Evolutionary conservation across 2,329 filamentous ascomycete species (phyloP), one percentile per base, ranked within the genome.

Genomic region (Pyrenochaeta sp.): DNA sequence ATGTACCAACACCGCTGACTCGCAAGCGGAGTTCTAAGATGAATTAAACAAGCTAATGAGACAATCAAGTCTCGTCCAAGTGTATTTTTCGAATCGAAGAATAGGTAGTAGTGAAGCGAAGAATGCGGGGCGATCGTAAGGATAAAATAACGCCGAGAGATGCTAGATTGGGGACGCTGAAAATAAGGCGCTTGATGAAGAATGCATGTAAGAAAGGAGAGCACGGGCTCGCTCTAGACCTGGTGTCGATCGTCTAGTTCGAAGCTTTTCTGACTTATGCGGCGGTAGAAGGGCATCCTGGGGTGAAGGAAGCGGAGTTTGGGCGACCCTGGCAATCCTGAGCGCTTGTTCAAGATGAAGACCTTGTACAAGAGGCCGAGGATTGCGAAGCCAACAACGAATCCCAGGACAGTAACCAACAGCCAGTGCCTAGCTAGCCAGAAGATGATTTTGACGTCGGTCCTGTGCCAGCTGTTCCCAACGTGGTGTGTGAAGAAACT

Each of bases 401-500:
- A 85, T n/a, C 83, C 83, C 29, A 81, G 63, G 29, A 83, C 65
- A 1, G 83, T 85, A 9, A 86, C 76, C 43, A 86, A 73, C 48
- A 85, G 59, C 84, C 84, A 86, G 66, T 86, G 74, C 11, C 68
- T 65, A 10, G 56, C 82, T 79, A 86, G 83, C 85, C 86, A 89
- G 73, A 88, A 87, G 53, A 89, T 88, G 46, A 88, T 69, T 67
- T 82, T 79, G 44, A 87, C 86, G 63, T 89, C 86, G 56, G 81
- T 83, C 41, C 81, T 82, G 68, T 89, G 86, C 86, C 86, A 88
- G 74, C 84, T 87, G 73, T 85, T 87, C 36, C 86, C 86, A 46
- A 83, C 71, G 67, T 88, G 82, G 66, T 87, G 84, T 31, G 83
- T 87, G 75, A 91, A 91, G 79, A 91, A 91, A 61, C 86, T 89